A percentile compares a stretch with the other conserved stretches of the same genome.
phyloP scores from a whole-genome alignment of 1,284 basidiomycete genomes.

The Malassezia japonica region DNA sequence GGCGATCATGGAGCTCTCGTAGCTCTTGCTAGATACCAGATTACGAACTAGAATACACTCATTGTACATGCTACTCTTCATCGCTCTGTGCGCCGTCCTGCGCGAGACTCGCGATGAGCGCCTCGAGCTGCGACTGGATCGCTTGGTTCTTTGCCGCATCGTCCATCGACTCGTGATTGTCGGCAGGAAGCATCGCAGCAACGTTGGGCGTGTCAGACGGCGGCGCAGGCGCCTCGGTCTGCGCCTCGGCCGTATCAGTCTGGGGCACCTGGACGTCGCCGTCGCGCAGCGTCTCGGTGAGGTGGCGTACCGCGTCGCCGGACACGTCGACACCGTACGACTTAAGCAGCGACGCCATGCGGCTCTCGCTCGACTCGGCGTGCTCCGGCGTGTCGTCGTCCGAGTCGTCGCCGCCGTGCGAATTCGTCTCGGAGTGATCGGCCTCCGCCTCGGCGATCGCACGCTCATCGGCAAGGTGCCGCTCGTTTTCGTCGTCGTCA shows the following conservation, averaged over 20 bases:
- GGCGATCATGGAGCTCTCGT: conserved; percentile 14
- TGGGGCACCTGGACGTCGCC: not conserved
- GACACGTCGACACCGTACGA: conserved; percentile 25
- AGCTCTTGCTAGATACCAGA: not conserved
- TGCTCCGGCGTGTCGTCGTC: not conserved
- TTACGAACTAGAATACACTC: not conserved
- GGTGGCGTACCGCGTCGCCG: conserved; percentile 24
- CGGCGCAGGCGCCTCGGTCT: not conserved
- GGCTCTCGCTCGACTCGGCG: not conserved
- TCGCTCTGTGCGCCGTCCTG: conserved; percentile 2
- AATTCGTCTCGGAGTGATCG: conserved; percentile 14
- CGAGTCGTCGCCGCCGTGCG: not conserved
- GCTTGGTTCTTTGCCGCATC: conserved; percentile 18
- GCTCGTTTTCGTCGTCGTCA: conserved; percentile 22
- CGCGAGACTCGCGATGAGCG: conserved; percentile 29
- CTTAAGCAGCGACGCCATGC: conserved; percentile 16
- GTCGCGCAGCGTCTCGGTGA: conserved; percentile 32
- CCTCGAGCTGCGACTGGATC: conserved; percentile 30
- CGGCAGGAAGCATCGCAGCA: conserved; percentile 2
- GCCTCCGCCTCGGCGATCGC: conserved; percentile 36
- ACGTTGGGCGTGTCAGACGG: not conserved
- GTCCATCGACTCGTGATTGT: conserved; percentile 6
- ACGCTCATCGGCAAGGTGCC: conserved; percentile 25
- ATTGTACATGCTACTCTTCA: not conserved
- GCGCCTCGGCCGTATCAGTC: not conserved